Evolutionary conservation across 2,329 filamentous ascomycete genomes (phyloP).

Genomic region (Fusarium gaditjirri): DNA sequence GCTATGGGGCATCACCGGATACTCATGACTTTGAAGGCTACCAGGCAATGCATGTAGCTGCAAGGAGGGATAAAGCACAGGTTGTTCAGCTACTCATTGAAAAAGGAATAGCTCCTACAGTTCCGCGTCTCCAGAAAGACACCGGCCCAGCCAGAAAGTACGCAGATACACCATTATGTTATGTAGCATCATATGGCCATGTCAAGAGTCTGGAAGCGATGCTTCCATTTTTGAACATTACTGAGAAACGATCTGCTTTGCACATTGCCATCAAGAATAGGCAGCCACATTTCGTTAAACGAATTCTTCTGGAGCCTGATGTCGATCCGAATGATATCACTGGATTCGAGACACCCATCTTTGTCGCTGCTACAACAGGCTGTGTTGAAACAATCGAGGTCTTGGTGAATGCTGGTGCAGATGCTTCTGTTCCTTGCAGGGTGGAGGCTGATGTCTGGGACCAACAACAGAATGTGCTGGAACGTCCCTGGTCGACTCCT

Average conservation of each 20-base stretch:
- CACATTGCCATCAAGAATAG: slow-evolving; percentile 39
- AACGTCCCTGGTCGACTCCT: not conserved
- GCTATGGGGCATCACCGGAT: slow-evolving; percentile 43
- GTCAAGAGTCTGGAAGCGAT: slow-evolving; percentile 43
- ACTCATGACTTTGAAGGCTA: not conserved
- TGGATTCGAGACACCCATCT: slow-evolving; percentile 38
- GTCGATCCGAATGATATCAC: slow-evolving; percentile 47
- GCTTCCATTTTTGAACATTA: slow-evolving; percentile 40
- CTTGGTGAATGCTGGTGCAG: slow-evolving; percentile 48
- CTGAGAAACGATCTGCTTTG: slow-evolving; percentile 43
- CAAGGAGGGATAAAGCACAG: slow-evolving; percentile 19
- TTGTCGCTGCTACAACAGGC: slow-evolving; percentile 2
- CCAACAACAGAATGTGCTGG: not conserved
- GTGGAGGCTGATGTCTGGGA: not conserved
- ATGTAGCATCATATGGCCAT: slow-evolving; percentile 45
- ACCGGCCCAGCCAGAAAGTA: too few species aligned
- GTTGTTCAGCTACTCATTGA: slow-evolving; percentile 13
- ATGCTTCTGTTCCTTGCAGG: slow-evolving; percentile 38
- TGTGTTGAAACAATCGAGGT: slow-evolving; percentile 32
- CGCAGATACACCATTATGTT: slow-evolving; percentile 13
- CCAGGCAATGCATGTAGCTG: slow-evolving; percentile 52
- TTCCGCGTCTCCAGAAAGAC: not conserved
- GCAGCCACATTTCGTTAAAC: slow-evolving; percentile 37
- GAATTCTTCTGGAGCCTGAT: slow-evolving; percentile 46
- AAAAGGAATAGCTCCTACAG: slow-evolving; percentile 48